Percentiles rank a stretch among this genome's conserved stretches.
These are phyloP conservation scores for Reutealis trisperma DNA, from an alignment of 345 rosid species.

Conservation along the genomic window DNA sequence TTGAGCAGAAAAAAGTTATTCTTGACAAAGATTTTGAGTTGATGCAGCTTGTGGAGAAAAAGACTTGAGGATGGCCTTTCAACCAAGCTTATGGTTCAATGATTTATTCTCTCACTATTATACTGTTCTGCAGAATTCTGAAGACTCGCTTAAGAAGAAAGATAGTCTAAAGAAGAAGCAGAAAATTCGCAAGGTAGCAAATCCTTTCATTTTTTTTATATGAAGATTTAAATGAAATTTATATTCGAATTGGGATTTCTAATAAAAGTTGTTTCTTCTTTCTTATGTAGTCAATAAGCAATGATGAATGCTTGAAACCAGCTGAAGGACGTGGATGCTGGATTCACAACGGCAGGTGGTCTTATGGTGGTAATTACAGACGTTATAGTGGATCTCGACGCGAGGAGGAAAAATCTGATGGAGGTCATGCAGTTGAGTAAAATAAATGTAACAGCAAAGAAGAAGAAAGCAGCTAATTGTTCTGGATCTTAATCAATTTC, in stretches of 20 bases:
- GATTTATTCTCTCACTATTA: no score
- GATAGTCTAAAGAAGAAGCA: background rate
- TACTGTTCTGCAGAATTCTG: background rate
- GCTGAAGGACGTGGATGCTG: background rate
- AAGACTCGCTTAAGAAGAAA: background rate
- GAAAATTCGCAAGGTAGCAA: background rate
- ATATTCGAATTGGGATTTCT: background rate
- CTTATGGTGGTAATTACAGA: background rate
- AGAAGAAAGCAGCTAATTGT: background rate
- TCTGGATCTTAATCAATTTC: background rate
- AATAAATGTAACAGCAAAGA: background rate
- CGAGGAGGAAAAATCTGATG: background rate
- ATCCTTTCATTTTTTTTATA: background rate
- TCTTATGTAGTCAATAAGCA: constrained; percentile 2
- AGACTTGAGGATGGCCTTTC: background rate
- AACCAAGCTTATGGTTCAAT: background rate
- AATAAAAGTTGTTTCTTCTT: background rate
- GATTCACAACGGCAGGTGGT: background rate
- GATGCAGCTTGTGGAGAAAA: constrained; percentile 18
- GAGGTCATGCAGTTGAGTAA: background rate
- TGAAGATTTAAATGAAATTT: no score
- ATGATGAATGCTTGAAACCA: constrained; percentile 14
- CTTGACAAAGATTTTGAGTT: constrained; percentile 21
- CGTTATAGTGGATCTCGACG: background rate
- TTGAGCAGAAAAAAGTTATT: constrained; percentile 5